Conservation (phyloP, 352 stramenopile species). For the Globisporangium nagaii region DNA sequence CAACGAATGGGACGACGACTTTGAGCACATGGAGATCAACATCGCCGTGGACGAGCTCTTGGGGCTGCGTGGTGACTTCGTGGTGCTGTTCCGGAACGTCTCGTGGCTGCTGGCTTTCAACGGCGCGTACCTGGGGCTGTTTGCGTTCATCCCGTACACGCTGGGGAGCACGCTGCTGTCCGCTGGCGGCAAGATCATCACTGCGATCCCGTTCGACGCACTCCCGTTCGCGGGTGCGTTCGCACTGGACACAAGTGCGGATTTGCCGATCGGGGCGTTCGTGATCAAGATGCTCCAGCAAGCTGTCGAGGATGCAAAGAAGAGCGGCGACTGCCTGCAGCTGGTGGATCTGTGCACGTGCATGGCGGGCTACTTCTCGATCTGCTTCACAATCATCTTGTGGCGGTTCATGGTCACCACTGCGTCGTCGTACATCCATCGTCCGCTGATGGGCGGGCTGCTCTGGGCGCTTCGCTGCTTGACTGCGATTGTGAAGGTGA, state of each 20-base stretch:
- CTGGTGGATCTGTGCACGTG: slow-evolving; percentile 84
- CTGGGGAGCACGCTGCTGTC: slow-evolving; percentile 89
- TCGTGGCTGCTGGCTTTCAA: slow-evolving; percentile 98
- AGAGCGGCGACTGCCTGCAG: slow-evolving; percentile 73
- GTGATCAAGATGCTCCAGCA: slow-evolving; percentile 49
- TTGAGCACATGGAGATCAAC: slow-evolving; percentile 92
- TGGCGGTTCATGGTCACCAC: slow-evolving; percentile 84
- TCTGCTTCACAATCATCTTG: slow-evolving; percentile 80
- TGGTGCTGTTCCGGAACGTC: slow-evolving; percentile 94
- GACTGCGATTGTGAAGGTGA: slow-evolving; percentile 92
- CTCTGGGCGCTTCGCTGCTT: slow-evolving; percentile 77
- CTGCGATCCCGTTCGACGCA: slow-evolving; percentile 34
- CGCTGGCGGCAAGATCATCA: slow-evolving; percentile 53
- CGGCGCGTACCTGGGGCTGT: slow-evolving; percentile 94
- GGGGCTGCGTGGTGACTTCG: slow-evolving; percentile 92
- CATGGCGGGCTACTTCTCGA: slow-evolving; percentile 69
- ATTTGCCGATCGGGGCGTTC: slow-evolving; percentile 29
- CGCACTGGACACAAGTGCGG: slow-evolving; percentile 10
- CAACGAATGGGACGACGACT: slow-evolving; percentile 83
- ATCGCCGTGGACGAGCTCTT: slow-evolving; percentile 97
- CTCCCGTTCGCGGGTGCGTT: slow-evolving; percentile 18
- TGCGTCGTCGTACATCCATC: slow-evolving; percentile 79
- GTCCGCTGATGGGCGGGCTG: slow-evolving; percentile 72
- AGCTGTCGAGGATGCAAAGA: slow-evolving; percentile 50
- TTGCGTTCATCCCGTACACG: slow-evolving; percentile 94